Evolutionary conservation across 1,139 yeast genomes (phyloP).

Genomic region (Candida glucosophila): DNA sequence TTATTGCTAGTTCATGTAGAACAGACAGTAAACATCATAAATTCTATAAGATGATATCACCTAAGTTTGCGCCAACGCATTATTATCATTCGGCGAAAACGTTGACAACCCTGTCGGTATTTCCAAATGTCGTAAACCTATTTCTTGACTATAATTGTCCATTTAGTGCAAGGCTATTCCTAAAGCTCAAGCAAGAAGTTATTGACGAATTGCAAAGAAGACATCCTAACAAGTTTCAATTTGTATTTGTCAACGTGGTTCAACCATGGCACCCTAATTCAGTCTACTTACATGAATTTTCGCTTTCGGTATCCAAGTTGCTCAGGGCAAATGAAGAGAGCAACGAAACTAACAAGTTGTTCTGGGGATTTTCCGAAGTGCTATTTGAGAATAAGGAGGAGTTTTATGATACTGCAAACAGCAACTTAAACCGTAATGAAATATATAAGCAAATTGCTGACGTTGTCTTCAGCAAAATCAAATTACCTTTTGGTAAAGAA

Average conservation of each 20-base stretch:
- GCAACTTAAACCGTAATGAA: constrained; percentile 45
- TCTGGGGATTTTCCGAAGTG: constrained; percentile 54
- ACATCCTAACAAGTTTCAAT: constrained; percentile 45
- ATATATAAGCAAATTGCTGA: constrained; percentile 48
- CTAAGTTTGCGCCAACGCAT: constrained; percentile 33
- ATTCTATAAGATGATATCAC: constrained; percentile 28
- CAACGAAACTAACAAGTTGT: constrained; percentile 22
- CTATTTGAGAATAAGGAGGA: constrained; percentile 44
- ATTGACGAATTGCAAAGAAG: constrained; percentile 43
- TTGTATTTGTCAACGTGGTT: constrained; percentile 56
- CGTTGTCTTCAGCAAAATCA: constrained; percentile 32
- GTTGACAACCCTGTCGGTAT: too few relatives aligned
- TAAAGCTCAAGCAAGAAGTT: constrained; percentile 43
- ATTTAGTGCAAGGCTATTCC: constrained; percentile 57
- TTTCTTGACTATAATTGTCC: constrained; percentile 79
- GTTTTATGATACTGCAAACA: constrained; percentile 58
- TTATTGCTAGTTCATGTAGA: too few relatives aligned
- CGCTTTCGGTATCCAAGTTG: constrained; percentile 56
- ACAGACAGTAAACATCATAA: too few relatives aligned
- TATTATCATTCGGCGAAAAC: constrained; percentile 21
- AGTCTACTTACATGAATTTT: constrained; percentile 59
- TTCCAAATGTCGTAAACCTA: constrained; percentile 34
- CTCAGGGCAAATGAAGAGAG: constrained; percentile 31
- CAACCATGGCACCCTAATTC: constrained; percentile 89
- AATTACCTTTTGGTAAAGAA: constrained; percentile 27